Evolutionary conservation across 225 moss, liverwort and hornwort species (phyloP).

Genomic region (Takakia lepidozioides): DNA sequence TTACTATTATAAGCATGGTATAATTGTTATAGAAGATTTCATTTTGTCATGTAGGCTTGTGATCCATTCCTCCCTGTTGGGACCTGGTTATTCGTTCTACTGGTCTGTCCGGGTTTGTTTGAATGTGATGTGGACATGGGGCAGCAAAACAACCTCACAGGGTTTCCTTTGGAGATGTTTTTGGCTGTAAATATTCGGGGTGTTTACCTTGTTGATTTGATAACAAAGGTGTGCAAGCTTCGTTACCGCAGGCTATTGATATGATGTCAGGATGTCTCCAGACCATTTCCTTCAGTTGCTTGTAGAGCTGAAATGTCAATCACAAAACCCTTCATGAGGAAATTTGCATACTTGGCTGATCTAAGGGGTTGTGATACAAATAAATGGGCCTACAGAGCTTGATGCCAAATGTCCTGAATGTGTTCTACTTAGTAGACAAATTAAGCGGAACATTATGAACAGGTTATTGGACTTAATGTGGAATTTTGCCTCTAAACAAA

Average conservation of each 20-base stretch:
- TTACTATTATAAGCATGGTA: not conserved
- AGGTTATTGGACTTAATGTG: no score
- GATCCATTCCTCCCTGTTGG: not conserved
- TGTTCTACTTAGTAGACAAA: no score
- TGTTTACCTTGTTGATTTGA: conserved; percentile 24
- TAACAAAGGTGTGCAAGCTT: conserved; percentile 43
- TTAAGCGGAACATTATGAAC: no score
- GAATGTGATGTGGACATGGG: conserved; percentile 1
- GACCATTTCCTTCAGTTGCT: not conserved
- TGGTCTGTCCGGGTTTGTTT: not conserved
- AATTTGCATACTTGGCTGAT: not conserved
- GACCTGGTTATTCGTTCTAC: not conserved
- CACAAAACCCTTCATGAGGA: not conserved
- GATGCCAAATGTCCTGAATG: not conserved
- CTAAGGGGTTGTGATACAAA: no score
- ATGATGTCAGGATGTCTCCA: not conserved
- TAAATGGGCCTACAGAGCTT: not conserved
- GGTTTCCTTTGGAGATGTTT: conserved; percentile 23
- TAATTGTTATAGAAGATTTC: not conserved
- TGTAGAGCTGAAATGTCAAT: no score
- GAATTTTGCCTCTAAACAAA: no score
- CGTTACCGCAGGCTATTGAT: no score
- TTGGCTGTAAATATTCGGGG: conserved; percentile 40
- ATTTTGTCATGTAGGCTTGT: no score
- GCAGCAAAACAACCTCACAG: conserved; percentile 34